Evolutionary conservation across 192 early-diverging fungal species (phyloP), one percentile per base, ranked within the genome.

Genomic region (Entomortierella chlamydospora): DNA sequence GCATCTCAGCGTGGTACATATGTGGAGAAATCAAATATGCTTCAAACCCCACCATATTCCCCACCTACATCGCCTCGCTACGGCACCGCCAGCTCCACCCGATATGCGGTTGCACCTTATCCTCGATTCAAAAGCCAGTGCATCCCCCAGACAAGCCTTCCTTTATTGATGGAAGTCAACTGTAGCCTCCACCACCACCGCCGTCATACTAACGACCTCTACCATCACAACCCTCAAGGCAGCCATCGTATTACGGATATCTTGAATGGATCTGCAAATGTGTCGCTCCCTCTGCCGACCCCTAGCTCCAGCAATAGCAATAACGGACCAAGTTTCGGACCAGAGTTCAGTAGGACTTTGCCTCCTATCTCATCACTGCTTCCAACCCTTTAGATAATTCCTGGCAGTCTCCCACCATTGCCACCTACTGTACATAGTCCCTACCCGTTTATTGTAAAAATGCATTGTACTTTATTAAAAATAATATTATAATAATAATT

Each of bases 281-380:
- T 79, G 68, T 79, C 76, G 52, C 76, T 79, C 43, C 76, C 76
- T 39, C 31, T 70, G 63, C 76, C 76, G 15, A 79, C 67, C 2
- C 50, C 64, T 34, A 43, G 52, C n/a, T 18, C 13, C 59, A 62
- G 30, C 54, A 47, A 18, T 31, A 58, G 33, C 49, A 47, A 37
- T 37, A 49, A 58, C 18, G 67, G 54, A 37, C 61, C 29, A 29
- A 56, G 66, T 31, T 68, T 68, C 47, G 76, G 76, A 60, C 55
- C 76, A 39, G 76, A 79, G n/a, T 79, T 64, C 49, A 47, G 69
- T 50, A 62, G 76, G 56, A 70, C 68, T 15, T 58, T 79, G 56
- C 76, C 76, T 47, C 76, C 76, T 8, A 79, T 79, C 63, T 70
- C 76, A 29, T 70, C 76, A 29, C 60, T 79, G 66, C 76, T 70